Percentiles rank a stretch among this genome's conserved stretches.
These are phyloP conservation scores for Globisporangium mamillatum DNA, from an alignment of 352 stramenopile species.

Conservation along the genomic window DNA sequence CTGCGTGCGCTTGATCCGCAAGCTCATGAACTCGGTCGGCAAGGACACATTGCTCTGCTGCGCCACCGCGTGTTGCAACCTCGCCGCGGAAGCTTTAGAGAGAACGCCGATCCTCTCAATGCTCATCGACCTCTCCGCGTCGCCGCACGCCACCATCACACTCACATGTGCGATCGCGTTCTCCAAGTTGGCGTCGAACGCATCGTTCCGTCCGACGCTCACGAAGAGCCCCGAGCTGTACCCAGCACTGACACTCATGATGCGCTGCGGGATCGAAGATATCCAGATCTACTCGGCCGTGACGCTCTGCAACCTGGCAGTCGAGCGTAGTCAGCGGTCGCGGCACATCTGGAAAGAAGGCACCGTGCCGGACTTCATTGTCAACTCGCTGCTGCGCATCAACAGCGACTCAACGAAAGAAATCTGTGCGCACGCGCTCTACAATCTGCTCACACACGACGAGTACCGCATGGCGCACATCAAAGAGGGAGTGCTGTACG, in stretches of 20 bases:
- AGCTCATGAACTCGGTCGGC: slow-evolving; percentile 57
- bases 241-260: slow-evolving; percentile 81
- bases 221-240: slow-evolving; percentile 73
- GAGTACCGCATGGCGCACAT: slow-evolving; percentile 78
- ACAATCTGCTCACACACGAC: slow-evolving; percentile 85
- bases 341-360: slow-evolving; percentile 85
- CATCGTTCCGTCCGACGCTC: slow-evolving; percentile 46
- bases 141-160: slow-evolving; percentile 58
- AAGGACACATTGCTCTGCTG: slow-evolving; percentile 72
- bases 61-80: slow-evolving; percentile 72
- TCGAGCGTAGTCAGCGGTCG: slow-evolving; percentile 55
- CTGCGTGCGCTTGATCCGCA: slow-evolving; percentile 58
- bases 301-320: slow-evolving; percentile 80
- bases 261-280: slow-evolving; percentile 84
- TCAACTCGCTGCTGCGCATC: slow-evolving; percentile 86
- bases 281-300: slow-evolving; percentile 90
- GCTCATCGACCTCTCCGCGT: slow-evolving; percentile 74
- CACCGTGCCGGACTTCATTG: slow-evolving; percentile 86
- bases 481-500: slow-evolving; percentile 84
- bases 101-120: slow-evolving; percentile 70
- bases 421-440: slow-evolving; percentile 80
- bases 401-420: slow-evolving; percentile 89
- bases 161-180: slow-evolving; percentile 79
- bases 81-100: slow-evolving; percentile 64
- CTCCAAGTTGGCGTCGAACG: slow-evolving; percentile 67